Evolutionary conservation across 805 yeast genomes (phyloP).

Genomic region (Suhomyces vadensis): DNA sequence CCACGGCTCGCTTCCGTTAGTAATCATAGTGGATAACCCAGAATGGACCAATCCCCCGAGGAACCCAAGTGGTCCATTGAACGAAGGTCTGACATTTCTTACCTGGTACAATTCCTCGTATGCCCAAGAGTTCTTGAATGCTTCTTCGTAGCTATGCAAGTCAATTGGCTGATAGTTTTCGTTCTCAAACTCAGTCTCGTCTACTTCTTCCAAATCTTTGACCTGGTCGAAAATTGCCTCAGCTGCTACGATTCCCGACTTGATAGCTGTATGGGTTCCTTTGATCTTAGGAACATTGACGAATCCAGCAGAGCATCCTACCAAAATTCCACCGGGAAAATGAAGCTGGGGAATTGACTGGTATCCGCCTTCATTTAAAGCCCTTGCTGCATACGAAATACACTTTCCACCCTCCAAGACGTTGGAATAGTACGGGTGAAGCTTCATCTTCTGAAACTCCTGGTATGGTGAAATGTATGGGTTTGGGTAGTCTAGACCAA

Average conservation of each 20-base stretch:
- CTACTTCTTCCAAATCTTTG: constrained; percentile 47
- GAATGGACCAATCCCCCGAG: constrained; percentile 83
- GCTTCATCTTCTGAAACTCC: constrained; percentile 93
- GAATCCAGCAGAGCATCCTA: constrained; percentile 96
- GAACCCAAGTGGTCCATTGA: constrained; percentile 71
- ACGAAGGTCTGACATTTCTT: constrained; percentile 91
- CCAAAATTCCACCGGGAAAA: constrained; percentile 95
- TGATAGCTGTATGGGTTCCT: constrained; percentile 98
- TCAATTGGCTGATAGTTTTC: constrained; percentile 36
- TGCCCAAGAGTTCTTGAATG: constrained; percentile 79
- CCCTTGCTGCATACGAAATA: constrained; percentile 92
- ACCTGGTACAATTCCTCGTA: constrained; percentile 79
- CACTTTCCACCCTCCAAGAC: constrained; percentile 88
- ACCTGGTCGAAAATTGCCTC: constrained; percentile 61
- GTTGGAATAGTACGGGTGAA: constrained; percentile 77
- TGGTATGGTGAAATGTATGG: constrained; percentile 96
- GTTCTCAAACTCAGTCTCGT: constrained; percentile 42
- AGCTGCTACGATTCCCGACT: constrained; percentile 93
- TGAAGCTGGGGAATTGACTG: constrained; percentile 88
- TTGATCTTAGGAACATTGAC: constrained; percentile 96
- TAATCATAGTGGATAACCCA: constrained; percentile 76
- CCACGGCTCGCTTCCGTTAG: constrained; percentile 85
- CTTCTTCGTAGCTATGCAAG: constrained; percentile 59
- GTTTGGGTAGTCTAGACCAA: constrained; percentile 91
- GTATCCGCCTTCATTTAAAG: constrained; percentile 94